Base-by-base conservation (phyloP, 2,329 filamentous ascomycete genomes). In the Diaporthe helianthi region DNA sequence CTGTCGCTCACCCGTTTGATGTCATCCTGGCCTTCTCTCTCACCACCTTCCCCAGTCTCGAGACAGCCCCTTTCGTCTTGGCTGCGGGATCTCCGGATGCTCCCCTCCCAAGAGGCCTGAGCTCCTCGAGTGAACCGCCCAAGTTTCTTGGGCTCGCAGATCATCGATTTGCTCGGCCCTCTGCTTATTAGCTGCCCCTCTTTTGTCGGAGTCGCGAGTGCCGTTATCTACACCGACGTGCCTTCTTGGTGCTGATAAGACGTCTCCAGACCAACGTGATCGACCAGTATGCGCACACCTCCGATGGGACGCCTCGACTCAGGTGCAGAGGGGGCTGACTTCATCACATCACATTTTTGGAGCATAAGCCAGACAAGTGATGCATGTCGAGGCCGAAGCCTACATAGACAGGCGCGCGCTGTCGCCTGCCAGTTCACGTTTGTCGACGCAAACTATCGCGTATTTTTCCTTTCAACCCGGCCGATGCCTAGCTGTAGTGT, bases 1-100 rank as follows among this genome's bases (percentile, higher is more conserved):
- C 51, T 54, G 64, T 54, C 46, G 64, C 64, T 66, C 52, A 66
- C 64, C 51, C 64, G 64, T 66, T 66, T 55, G 64, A 47, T 53
- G n/a, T n/a, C 64, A 33, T 38, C 29, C 47, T 33, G 26, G 52
- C 53, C n/a, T 29, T 36, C 58, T 36, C 36, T 17, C 36, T 38
- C 36, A 38, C 12, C 53, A 54, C n/a, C 33, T 26, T 38, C 24
- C 47, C 38, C 38, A 55, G 51, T 55, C 64, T 44, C 51, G 41
- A 47, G 64, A 47, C 38, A 55, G 17, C 38, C 47, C 52, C 64
- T 53, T 66, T 47, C 41, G 63, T 31, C 64, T 55, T 55, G 64
- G 64, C 64, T 66, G 64, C 64, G 52, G 51, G 47, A 47, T 38
- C 47, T 53, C 41, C 47, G 38, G 64, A 55, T 38, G 51, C 36